A percentile compares a stretch with the other conserved stretches of the same genome.
These are phyloP conservation scores for Gracilaria domingensis DNA, from an alignment of 23 red algal genomes.

Conservation along the genomic window DNA sequence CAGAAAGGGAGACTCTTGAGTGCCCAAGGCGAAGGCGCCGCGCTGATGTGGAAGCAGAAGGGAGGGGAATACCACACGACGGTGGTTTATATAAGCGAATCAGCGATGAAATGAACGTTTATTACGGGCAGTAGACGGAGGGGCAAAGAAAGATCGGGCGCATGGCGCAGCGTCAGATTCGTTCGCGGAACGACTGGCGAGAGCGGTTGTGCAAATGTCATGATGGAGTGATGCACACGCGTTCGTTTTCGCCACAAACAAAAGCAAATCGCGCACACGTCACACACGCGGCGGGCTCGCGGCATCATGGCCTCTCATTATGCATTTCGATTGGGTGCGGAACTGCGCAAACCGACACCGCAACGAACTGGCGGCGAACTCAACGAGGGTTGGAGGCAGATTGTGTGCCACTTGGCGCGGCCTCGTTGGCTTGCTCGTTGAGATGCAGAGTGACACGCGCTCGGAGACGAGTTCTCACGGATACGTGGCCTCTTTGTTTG, in stretches of 20 bases:
- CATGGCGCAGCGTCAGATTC: background rate
- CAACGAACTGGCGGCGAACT: background rate
- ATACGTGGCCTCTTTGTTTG: background rate
- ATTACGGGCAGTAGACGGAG: background rate
- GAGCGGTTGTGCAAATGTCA: conserved; percentile 13
- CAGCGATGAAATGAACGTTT: background rate
- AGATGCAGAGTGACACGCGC: background rate
- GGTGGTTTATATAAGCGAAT: background rate
- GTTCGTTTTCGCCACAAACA: conserved; percentile 10
- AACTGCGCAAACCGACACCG: background rate
- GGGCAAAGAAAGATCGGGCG: background rate
- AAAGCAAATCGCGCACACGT: background rate
- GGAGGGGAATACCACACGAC: background rate
- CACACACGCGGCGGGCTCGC: background rate
- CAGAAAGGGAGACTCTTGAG: conserved; percentile 4
- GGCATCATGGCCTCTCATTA: conserved; percentile 12
- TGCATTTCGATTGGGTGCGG: conserved; percentile 8
- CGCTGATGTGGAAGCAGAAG: background rate
- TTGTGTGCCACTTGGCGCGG: background rate
- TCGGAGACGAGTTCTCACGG: background rate
- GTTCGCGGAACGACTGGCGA: background rate
- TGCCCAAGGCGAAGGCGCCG: background rate
- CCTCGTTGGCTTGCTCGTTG: background rate
- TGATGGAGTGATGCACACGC: background rate
- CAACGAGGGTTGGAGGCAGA: conserved; percentile 1